Base-by-base conservation (phyloP, 768 basidiomycete genomes). In the Podaxis rugospora region DNA sequence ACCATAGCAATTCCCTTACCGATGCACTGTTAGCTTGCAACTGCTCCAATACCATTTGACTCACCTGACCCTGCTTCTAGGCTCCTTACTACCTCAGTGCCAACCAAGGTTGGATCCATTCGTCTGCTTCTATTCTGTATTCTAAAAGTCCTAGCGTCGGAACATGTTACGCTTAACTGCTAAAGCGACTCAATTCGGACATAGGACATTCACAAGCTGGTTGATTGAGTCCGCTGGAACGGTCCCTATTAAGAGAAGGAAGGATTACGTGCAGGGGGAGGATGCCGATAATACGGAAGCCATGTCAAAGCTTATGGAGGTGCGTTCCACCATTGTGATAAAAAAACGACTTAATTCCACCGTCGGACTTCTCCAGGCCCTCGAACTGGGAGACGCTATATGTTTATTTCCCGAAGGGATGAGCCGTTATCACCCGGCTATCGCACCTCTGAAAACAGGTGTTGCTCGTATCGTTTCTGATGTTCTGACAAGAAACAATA, bases 161-260 rank as follows among this genome's bases (percentile, higher is more conserved):
- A 86, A 87, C 66, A 85, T 93, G 79, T 73, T 95, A 4, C 86
- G 93, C 11, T 74, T 95, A 44, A 95, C 93, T 0, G 93, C 93
- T 10, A 95, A 95, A 69, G 83, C 91, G 42, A 92, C 93, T 0
- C 89, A 90, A 66, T 95, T 95, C 66, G 90, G 92, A 2, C 86
- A 81, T 46, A 82, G 71, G 64, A 95, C 92, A 2, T 92, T 95
- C 71, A 92, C 90, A 6, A 91, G 89, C 63, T 94, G 93, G 93
- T 80, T 95, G 18, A 92, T 95, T 53, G 92, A 94, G 70, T 86
- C 87, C 16, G 89, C 90, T 9, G 94, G 93, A 11, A 93, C 94
- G 1, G 82, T 95, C 2, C 93, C 93, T 0, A 83, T 95, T 47
- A 83, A 87, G 68, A 80, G 93, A 61, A 79, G 83, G 55, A 92